Conservation (phyloP, 257 asterid species). For the Primulina huaijiensis region DNA sequence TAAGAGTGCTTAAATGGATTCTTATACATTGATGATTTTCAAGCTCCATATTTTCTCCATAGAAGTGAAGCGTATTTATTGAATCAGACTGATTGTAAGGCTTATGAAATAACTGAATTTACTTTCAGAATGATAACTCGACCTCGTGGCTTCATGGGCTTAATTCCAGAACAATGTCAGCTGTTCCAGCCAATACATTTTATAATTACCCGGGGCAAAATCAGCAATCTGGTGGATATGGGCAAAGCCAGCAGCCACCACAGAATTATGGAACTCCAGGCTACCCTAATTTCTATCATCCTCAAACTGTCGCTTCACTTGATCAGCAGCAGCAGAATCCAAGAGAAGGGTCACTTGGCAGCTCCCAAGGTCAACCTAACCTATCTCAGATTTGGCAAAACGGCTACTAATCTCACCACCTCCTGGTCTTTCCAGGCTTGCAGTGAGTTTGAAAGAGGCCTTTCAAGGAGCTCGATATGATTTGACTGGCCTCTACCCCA, state of each 20-base stretch:
- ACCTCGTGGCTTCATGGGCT: slow-evolving; percentile 80
- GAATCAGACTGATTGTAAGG: background rate
- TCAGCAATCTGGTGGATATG: slow-evolving; percentile 61
- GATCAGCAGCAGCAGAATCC: background rate
- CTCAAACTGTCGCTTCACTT: slow-evolving; percentile 47
- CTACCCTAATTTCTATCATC: slow-evolving; percentile 65
- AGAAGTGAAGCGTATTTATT: too few species aligned
- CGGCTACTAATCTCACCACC: slow-evolving; percentile 53
- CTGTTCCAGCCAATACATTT: slow-evolving; percentile 60
- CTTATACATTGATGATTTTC: background rate
- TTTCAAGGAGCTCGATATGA: slow-evolving; percentile 31
- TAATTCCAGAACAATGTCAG: slow-evolving; percentile 66
- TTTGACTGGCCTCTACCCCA: slow-evolving; percentile 41
- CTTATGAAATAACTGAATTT: slow-evolving; percentile 4
- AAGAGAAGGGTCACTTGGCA: background rate
- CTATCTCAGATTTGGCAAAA: slow-evolving; percentile 73
- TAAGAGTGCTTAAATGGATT: too few species aligned
- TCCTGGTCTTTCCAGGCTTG: slow-evolving; percentile 45
- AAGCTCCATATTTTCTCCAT: too few species aligned
- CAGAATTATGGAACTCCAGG: slow-evolving; percentile 67
- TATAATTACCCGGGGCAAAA: slow-evolving; percentile 60
- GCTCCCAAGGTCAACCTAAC: background rate
- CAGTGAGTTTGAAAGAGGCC: slow-evolving; percentile 43
- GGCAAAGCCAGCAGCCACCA: slow-evolving; percentile 69
- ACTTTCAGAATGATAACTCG: slow-evolving; percentile 61